phyloP scores from a whole-genome alignment of 1,139 yeast genomes.

The Hyphopichia burtonii region DNA sequence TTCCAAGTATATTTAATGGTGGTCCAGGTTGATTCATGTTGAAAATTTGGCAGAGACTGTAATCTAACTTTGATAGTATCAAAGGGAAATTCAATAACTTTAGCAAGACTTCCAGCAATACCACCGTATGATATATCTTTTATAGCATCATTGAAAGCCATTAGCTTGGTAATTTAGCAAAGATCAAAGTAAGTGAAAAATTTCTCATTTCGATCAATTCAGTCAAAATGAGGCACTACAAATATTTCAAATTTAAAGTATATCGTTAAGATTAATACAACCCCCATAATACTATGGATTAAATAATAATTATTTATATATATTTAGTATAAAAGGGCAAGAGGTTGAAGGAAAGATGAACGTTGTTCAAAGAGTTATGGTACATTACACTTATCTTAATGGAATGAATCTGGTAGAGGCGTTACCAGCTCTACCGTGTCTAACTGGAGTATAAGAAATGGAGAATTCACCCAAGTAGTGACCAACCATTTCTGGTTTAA shows the following conservation, averaged over 20 bases:
- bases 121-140: slow-evolving; percentile 50
- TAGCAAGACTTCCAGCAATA: slow-evolving; percentile 77
- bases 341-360: not conserved
- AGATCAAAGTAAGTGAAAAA: too few relatives aligned
- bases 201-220: too few relatives aligned
- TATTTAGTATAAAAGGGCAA: not conserved
- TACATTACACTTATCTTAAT: slow-evolving; percentile 36
- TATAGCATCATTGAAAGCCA: slow-evolving; percentile 17
- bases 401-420: slow-evolving; percentile 86
- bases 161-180: not conserved
- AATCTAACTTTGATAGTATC: slow-evolving; percentile 89
- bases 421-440: slow-evolving; percentile 99
- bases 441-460: slow-evolving; percentile 98
- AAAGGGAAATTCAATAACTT: slow-evolving; percentile 84
- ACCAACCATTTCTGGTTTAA: slow-evolving; percentile 99
- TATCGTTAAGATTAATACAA: not conserved
- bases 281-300: not conserved
- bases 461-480: slow-evolving; percentile 99
- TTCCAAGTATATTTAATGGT: slow-evolving; percentile 60
- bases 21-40: slow-evolving; percentile 50
- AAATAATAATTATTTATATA: not conserved
- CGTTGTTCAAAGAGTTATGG: not conserved
- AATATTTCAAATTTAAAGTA: too few relatives aligned
- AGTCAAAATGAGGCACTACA: too few relatives aligned
- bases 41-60: slow-evolving; percentile 56